Evolutionary conservation across 2,329 filamentous ascomycete species (phyloP).

Genomic region (Cercospora beticola): DNA sequence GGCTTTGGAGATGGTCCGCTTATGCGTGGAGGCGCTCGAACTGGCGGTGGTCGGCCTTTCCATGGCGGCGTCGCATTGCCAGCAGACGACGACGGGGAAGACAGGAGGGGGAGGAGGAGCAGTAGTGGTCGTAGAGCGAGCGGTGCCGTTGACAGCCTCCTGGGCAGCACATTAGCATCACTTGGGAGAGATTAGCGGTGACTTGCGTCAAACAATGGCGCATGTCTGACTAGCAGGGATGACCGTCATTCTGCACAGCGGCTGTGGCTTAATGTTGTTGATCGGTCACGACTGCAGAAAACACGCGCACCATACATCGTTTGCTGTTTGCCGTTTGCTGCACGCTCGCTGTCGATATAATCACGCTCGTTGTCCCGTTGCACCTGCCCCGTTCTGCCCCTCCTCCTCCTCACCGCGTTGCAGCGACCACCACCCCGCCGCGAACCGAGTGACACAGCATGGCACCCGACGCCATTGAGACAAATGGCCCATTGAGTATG

Average conservation of each 20-base stretch:
- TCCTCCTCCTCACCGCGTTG: not conserved
- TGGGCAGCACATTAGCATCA: not conserved
- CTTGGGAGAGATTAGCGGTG: not conserved
- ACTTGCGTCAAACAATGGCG: not conserved
- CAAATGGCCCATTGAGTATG: conserved; percentile 42
- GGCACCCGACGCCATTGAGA: conserved; percentile 42
- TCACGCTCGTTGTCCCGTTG: not conserved
- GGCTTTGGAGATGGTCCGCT: conserved; percentile 22
- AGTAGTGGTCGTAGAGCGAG: not conserved
- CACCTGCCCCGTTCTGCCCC: not conserved
- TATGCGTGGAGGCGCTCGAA: conserved; percentile 16
- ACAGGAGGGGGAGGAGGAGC: not conserved
- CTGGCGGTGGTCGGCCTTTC: conserved; percentile 14
- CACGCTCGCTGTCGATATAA: not conserved
- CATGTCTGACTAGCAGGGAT: not conserved
- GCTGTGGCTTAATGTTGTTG: not conserved
- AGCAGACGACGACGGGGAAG: not conserved
- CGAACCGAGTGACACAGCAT: conserved; percentile 13
- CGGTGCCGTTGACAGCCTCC: not conserved
- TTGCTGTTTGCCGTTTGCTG: not conserved
- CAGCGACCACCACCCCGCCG: not conserved
- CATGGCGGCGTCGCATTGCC: conserved; percentile 14
- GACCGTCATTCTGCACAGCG: not conserved
- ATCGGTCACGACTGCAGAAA: not conserved
- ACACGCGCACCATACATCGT: not conserved